A percentile compares a stretch with the other conserved stretches of the same genome.
phyloP scores from a whole-genome alignment of 129 eudicot species.

The Erigeron canadensis region DNA sequence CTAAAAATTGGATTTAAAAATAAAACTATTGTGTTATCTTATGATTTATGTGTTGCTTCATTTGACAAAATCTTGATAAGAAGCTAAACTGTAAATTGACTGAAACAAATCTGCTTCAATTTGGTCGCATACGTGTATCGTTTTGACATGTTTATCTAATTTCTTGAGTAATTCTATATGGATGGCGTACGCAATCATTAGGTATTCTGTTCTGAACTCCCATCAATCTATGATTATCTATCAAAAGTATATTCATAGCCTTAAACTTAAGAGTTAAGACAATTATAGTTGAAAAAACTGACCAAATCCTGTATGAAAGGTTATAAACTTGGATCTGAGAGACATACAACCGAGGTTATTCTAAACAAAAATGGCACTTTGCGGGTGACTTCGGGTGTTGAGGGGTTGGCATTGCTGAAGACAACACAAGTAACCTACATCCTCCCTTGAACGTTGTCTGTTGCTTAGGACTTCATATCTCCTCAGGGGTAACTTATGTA shows the following conservation, averaged over 20 bases:
- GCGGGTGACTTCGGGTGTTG: conserved; percentile 80
- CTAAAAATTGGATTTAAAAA: too few relatives aligned
- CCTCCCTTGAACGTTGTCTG: neutral
- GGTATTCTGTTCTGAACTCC: neutral
- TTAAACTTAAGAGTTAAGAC: neutral
- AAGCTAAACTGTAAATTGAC: neutral
- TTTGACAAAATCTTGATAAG: neutral
- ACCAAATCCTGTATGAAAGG: conserved; percentile 36
- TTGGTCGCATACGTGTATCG: neutral
- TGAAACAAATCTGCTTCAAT: neutral
- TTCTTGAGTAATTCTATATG: neutral
- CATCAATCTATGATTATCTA: conserved; percentile 1
- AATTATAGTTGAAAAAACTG: neutral
- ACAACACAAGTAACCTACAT: conserved; percentile 73
- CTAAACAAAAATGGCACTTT: conserved; percentile 60
- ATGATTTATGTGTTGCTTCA: neutral
- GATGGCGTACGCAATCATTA: neutral
- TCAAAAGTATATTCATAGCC: neutral
- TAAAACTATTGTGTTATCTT: neutral
- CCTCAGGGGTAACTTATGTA: conserved; percentile 3
- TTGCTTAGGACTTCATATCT: neutral
- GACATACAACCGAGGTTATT: conserved; percentile 74
- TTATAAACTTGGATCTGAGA: conserved; percentile 95
- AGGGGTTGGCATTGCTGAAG: conserved; percentile 80
- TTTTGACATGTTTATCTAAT: neutral